A percentile compares a stretch with the other conserved stretches of the same genome.
These are phyloP conservation scores for Solanum tarijense DNA, from an alignment of 257 asterid species.

Conservation along the genomic window DNA sequence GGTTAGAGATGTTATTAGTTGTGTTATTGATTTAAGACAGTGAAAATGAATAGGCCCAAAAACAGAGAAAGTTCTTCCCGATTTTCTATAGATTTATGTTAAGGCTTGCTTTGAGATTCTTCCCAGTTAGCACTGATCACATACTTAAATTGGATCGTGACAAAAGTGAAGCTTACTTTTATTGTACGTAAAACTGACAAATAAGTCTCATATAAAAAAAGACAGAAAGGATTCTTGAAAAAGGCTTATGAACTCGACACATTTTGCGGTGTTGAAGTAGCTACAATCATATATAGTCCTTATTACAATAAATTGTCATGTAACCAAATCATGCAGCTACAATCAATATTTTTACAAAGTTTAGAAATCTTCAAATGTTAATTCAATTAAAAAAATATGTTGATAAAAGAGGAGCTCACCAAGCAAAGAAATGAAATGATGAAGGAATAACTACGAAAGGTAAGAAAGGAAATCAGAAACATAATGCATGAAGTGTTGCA, in stretches of 20 bases:
- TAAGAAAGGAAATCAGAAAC: not conserved
- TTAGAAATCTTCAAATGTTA: not conserved
- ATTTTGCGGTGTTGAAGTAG: not conserved
- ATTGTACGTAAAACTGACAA: too few species aligned
- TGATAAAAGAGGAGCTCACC: not conserved
- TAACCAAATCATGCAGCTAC: not conserved
- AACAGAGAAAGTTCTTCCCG: fast-evolving
- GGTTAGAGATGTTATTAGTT: not conserved
- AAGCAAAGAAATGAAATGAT: not conserved
- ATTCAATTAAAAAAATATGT: too few species aligned
- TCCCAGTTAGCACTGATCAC: not conserved
- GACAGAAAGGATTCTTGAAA: too few species aligned
- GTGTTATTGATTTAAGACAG: not conserved
- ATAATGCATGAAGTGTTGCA: not conserved
- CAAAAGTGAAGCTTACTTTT: too few species aligned
- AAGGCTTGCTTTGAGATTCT: not conserved
- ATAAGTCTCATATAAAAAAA: not conserved
- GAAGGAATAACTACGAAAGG: not conserved
- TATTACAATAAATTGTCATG: not conserved
- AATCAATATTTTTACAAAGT: not conserved
- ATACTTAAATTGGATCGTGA: not conserved
- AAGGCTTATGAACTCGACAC: not conserved
- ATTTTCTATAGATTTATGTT: not conserved
- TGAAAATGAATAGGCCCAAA: not conserved
- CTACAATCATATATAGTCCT: not conserved